These are phyloP conservation scores for Arabidopsis hybrid DNA, from an alignment of 441 rosid species.

Conservation along the genomic window DNA sequence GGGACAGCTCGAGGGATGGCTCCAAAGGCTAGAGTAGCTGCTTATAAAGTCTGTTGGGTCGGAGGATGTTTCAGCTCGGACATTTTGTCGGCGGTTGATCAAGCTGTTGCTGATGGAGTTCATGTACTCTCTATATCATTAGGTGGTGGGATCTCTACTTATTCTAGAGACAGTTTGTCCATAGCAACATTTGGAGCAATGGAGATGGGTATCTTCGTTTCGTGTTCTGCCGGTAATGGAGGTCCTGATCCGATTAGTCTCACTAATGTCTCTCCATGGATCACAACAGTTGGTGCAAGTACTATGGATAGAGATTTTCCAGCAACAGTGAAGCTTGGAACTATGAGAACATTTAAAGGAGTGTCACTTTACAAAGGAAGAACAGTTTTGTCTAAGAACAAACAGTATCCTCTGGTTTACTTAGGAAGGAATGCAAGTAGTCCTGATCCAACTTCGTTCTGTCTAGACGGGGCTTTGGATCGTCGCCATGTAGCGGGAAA, in stretches of 20 bases:
- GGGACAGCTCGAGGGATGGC: slow-evolving; percentile 83
- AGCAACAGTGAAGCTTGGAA: slow-evolving; percentile 59
- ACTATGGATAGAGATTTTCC: slow-evolving; percentile 75
- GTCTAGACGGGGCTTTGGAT: slow-evolving; percentile 70
- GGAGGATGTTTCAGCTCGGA: slow-evolving; percentile 87
- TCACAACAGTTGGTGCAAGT: slow-evolving; percentile 74
- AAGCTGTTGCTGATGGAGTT: slow-evolving; percentile 78
- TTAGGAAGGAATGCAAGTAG: slow-evolving; percentile 58
- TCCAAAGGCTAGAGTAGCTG: slow-evolving; percentile 69
- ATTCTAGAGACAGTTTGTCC: slow-evolving; percentile 64
- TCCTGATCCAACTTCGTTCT: slow-evolving; percentile 65
- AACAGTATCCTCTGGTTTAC: slow-evolving; percentile 64
- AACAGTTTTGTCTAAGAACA: slow-evolving; percentile 43
- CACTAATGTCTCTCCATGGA: slow-evolving; percentile 77
- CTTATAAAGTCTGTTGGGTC: slow-evolving; percentile 78
- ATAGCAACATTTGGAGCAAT: slow-evolving; percentile 78
- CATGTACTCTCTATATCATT: slow-evolving; percentile 67
- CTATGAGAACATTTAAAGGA: slow-evolving; percentile 48
- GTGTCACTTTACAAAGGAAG: slow-evolving; percentile 69
- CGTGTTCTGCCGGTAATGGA: slow-evolving; percentile 74
- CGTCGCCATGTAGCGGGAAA: slow-evolving; percentile 56
- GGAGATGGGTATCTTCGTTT: slow-evolving; percentile 78
- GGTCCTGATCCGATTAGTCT: slow-evolving; percentile 76
- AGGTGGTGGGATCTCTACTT: slow-evolving; percentile 74
- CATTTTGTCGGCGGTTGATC: slow-evolving; percentile 69